These are phyloP conservation scores for Platanus orientalis DNA, from an alignment of 164 flowering plant genomes.

Conservation along the genomic window DNA sequence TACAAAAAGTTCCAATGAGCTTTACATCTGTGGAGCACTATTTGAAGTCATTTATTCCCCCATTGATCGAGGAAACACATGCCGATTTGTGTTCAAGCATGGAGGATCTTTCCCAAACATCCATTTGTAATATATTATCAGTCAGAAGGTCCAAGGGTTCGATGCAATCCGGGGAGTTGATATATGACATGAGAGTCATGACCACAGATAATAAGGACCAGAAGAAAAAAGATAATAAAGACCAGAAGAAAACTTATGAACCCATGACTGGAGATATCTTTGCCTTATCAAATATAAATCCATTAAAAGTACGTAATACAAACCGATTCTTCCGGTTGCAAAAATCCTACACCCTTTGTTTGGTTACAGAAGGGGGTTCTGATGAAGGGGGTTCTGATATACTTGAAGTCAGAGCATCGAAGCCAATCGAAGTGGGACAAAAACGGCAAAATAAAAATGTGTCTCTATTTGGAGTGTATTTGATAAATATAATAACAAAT, in stretches of 20 bases:
- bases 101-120: slow-evolving; percentile 11
- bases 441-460: not conserved
- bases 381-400: not conserved
- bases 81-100: slow-evolving; percentile 33
- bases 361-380: slow-evolving; percentile 5
- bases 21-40: slow-evolving; percentile 29
- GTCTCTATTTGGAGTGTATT: not conserved
- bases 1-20: slow-evolving; percentile 32
- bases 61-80: slow-evolving; percentile 41
- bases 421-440: slow-evolving; percentile 12
- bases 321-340: not conserved
- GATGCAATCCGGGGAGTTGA: not conserved
- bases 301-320: slow-evolving; percentile 3
- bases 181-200: not conserved
- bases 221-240: no score
- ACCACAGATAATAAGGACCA: not conserved
- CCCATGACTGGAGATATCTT: slow-evolving; percentile 19
- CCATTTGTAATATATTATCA: slow-evolving; percentile 13
- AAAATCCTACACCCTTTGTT: slow-evolving; percentile 9
- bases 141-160: slow-evolving; percentile 2
- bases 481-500: slow-evolving; percentile 3
- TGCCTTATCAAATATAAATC: slow-evolving; percentile 16
- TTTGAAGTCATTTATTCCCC: slow-evolving; percentile 24
- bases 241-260: slow-evolving; percentile 3
- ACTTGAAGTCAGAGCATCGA: slow-evolving; percentile 24